Conservation (phyloP, 73 alveolate genomes). For the Effrenium voratum region DNA sequence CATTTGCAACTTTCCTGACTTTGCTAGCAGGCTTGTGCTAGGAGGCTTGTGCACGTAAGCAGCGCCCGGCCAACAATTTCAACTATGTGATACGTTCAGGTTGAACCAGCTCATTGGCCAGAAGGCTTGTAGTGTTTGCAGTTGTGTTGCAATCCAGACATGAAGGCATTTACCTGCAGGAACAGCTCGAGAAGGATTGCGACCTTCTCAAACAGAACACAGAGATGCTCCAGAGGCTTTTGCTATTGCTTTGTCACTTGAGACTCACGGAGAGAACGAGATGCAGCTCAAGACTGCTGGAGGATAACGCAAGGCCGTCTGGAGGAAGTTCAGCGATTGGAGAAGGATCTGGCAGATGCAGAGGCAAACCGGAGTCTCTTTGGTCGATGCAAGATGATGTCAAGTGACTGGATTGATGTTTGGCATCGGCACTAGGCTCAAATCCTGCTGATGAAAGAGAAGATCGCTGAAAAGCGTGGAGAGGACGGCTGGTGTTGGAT, state of each 20-base stretch:
- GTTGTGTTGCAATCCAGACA: background rate
- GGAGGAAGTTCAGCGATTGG: constrained; percentile 87
- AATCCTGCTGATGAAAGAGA: constrained; percentile 61
- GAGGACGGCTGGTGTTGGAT: constrained; percentile 19
- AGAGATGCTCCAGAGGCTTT: constrained; percentile 78
- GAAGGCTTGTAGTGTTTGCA: constrained; percentile 62
- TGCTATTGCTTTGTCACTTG: background rate
- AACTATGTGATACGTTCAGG: background rate
- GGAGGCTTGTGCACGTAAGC: too few species aligned
- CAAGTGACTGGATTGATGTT: background rate
- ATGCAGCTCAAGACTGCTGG: background rate
- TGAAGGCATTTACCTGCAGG: background rate
- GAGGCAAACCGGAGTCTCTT: constrained; percentile 1
- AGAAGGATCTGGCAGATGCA: constrained; percentile 45
- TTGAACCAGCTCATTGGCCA: constrained; percentile 88
- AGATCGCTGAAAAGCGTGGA: constrained; percentile 81
- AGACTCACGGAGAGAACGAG: background rate
- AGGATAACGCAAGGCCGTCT: constrained; percentile 94
- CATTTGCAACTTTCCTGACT: background rate
- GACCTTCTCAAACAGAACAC: constrained; percentile 80
- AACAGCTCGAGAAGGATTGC: constrained; percentile 68
- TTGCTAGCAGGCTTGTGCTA: too few species aligned
- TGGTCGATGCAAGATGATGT: background rate
- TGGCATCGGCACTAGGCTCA: background rate
- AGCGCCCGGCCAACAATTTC: too few species aligned